Conservation (phyloP, 345 rosid species). For the Rhodomyrtus tomentosa region DNA sequence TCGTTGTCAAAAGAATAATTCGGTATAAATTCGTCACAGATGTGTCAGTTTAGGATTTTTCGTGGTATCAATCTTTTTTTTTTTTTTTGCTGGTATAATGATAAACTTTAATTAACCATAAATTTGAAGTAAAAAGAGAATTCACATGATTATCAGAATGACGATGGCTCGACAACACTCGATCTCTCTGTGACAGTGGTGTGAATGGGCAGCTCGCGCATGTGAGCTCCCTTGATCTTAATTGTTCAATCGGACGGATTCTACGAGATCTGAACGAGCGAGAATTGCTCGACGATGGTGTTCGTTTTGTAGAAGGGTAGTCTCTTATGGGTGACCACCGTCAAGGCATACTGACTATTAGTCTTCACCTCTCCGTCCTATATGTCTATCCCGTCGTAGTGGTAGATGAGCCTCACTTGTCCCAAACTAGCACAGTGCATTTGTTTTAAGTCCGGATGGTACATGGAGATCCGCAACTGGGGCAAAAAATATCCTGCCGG, state of each 20-base stretch:
- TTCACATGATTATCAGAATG: background rate
- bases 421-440: background rate
- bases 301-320: background rate
- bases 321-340: background rate
- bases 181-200: background rate
- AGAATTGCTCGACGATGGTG: background rate
- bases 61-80: too few species aligned
- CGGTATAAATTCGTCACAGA: too few species aligned
- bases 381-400: background rate
- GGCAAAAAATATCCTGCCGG: background rate
- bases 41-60: too few species aligned
- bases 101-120: background rate
- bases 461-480: background rate
- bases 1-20: too few species aligned
- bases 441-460: background rate
- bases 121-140: background rate
- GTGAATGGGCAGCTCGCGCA: background rate
- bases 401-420: background rate
- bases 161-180: background rate
- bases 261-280: background rate
- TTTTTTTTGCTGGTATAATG: background rate
- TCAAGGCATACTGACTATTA: background rate
- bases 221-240: background rate
- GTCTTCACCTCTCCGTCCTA: background rate
- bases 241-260: background rate